Evolutionary conservation across 2,329 filamentous ascomycete genomes (phyloP).

Genomic region (Sporothrix globosa): DNA sequence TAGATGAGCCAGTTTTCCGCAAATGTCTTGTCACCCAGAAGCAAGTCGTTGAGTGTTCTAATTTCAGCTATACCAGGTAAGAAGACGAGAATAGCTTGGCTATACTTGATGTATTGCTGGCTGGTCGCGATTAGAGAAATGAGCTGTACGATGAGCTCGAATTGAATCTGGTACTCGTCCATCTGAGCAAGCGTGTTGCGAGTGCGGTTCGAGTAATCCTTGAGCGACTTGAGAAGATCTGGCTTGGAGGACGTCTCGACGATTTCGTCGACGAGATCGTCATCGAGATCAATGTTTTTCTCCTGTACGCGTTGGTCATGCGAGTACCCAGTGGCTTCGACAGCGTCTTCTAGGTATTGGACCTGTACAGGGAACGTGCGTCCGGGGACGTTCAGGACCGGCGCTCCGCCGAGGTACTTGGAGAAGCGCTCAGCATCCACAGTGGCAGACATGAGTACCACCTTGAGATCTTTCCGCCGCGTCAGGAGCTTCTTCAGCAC

Average conservation of each 20-base stretch:
- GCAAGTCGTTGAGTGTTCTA: conserved; percentile 80
- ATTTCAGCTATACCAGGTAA: conserved; percentile 94
- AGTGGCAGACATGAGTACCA: conserved; percentile 96
- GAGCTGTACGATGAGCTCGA: conserved; percentile 79
- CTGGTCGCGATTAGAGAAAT: conserved; percentile 75
- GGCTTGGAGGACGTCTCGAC: conserved; percentile 56
- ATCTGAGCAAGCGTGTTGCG: conserved; percentile 73
- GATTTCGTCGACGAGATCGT: conserved; percentile 59
- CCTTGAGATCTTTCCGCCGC: conserved; percentile 79
- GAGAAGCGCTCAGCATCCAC: conserved; percentile 93
- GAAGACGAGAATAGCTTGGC: conserved; percentile 92
- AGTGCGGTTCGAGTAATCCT: conserved; percentile 75
- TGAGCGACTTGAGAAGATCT: conserved; percentile 66
- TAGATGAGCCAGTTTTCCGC: conserved; percentile 79
- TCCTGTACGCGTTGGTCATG: conserved; percentile 55
- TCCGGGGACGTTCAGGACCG: conserved; percentile 86
- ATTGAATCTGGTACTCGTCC: conserved; percentile 91
- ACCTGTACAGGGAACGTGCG: conserved; percentile 91
- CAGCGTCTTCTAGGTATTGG: conserved; percentile 86
- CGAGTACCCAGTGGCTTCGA: conserved; percentile 80
- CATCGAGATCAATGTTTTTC: conserved; percentile 65
- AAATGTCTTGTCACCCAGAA: conserved; percentile 77
- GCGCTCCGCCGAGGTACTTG: conserved; percentile 80
- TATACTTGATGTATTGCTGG: conserved; percentile 68
- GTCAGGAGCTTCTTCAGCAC: conserved; percentile 82